Evolutionary conservation across 2,329 filamentous ascomycete genomes (phyloP).

Genomic region (Gaeumannomyces tritici): DNA sequence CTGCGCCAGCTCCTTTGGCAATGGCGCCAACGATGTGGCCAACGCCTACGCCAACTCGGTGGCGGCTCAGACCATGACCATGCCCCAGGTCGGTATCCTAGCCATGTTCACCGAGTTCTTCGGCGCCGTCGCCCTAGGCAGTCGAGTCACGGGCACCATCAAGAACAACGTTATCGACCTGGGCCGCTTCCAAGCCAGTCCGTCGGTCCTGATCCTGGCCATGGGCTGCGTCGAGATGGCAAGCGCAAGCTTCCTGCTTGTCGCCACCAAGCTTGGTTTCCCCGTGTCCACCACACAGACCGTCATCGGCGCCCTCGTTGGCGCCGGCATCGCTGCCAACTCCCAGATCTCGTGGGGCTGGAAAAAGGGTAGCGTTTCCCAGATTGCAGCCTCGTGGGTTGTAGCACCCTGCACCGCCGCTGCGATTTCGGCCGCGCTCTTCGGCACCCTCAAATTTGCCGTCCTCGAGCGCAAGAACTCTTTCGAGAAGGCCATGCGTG

Average conservation of each 20-base stretch:
- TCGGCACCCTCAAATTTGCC: neutral
- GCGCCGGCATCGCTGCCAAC: neutral
- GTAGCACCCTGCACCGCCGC: neutral
- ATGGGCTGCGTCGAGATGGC: constrained; percentile 1
- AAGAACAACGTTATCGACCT: constrained; percentile 4
- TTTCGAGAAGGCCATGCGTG: neutral
- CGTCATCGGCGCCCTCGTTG: constrained; percentile 1
- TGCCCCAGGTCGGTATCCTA: neutral
- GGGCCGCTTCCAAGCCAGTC: neutral
- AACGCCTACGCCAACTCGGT: constrained; percentile 2
- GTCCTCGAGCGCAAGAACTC: neutral
- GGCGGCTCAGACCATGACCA: neutral
- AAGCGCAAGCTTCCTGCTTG: neutral
- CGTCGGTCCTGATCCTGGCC: neutral
- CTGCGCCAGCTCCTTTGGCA: neutral
- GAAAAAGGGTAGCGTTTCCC: neutral
- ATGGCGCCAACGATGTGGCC: neutral
- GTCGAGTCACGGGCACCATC: constrained; percentile 1
- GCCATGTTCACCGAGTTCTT: constrained; percentile 1
- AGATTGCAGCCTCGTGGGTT: constrained; percentile 1
- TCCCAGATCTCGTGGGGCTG: constrained; percentile 2
- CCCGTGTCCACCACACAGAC: constrained; percentile 4
- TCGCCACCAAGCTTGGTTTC: constrained; percentile 2
- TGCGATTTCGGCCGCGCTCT: neutral
- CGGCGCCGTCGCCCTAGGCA: neutral